Evolutionary conservation across 2,329 filamentous ascomycete species (phyloP).

Genomic region (Arthrocladium fulminans): DNA sequence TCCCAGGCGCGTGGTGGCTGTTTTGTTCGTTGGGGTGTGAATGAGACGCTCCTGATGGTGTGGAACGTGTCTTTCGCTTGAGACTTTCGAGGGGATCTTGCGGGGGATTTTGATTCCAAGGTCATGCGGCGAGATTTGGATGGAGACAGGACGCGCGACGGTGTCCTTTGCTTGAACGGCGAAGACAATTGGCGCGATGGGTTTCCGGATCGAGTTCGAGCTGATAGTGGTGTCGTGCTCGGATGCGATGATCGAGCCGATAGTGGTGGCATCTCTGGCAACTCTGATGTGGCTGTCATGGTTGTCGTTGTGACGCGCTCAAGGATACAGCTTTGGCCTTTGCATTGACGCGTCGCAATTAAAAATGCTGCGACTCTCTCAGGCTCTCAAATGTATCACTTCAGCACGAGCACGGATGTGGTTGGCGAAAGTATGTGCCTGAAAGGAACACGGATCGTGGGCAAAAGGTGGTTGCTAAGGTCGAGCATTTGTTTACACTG

Average conservation of each 20-base stretch:
- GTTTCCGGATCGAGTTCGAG: background rate
- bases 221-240: background rate
- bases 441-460: background rate
- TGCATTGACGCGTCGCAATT: background rate
- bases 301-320: background rate
- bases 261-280: background rate
- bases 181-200: background rate
- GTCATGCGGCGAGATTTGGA: background rate
- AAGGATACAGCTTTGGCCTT: background rate
- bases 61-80: background rate
- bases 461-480: conserved; percentile 6
- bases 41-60: conserved; percentile 15
- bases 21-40: conserved; percentile 33
- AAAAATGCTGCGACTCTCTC: background rate
- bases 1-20: conserved; percentile 36
- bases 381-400: background rate
- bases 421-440: background rate
- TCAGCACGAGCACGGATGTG: background rate
- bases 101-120: background rate
- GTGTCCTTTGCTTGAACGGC: background rate
- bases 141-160: background rate
- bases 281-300: background rate
- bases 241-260: background rate
- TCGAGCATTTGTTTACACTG: conserved; percentile 6
- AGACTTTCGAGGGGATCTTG: background rate